These are phyloP conservation scores for Esteya vermicola DNA, from an alignment of 2,329 filamentous ascomycete species.

Conservation along the genomic window DNA sequence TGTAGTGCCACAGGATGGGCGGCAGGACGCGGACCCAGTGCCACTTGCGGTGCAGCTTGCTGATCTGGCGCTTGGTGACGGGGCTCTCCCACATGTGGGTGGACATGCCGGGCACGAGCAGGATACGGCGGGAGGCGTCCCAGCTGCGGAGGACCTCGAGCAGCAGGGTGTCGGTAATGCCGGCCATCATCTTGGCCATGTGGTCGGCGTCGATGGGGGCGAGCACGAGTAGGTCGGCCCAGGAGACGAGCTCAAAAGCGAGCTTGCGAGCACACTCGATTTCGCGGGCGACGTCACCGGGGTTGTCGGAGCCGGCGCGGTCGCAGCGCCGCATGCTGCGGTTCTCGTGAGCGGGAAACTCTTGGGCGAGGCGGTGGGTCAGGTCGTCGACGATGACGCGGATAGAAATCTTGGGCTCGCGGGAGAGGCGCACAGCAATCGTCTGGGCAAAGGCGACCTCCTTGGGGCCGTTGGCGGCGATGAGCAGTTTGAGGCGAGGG, in stretches of 20 bases:
- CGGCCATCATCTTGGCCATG: slow-evolving; percentile 76
- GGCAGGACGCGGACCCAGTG: slow-evolving; percentile 72
- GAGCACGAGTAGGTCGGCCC: slow-evolving; percentile 77
- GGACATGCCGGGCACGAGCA: slow-evolving; percentile 82
- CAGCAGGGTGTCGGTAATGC: slow-evolving; percentile 66
- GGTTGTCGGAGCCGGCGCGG: slow-evolving; percentile 10
- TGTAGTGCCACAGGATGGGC: slow-evolving; percentile 69
- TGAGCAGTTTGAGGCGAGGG: slow-evolving; percentile 41
- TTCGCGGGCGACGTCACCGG: slow-evolving; percentile 14
- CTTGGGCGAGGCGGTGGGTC: slow-evolving; percentile 47
- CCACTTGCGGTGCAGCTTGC: slow-evolving; percentile 72
- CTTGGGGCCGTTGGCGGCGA: slow-evolving; percentile 50
- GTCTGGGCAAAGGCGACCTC: slow-evolving; percentile 53
- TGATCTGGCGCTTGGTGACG: slow-evolving; percentile 74
- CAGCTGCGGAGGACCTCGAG: slow-evolving; percentile 73
- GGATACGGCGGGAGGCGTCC: slow-evolving; percentile 72
- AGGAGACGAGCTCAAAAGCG: slow-evolving; percentile 59
- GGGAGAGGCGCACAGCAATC: slow-evolving; percentile 52
- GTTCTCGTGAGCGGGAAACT: slow-evolving; percentile 46
- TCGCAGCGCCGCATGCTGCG: slow-evolving; percentile 21
- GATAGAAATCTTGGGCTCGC: slow-evolving; percentile 46
- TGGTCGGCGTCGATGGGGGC: slow-evolving; percentile 75
- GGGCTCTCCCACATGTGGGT: slow-evolving; percentile 82
- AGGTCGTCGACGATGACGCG: slow-evolving; percentile 52
- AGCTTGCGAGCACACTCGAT: slow-evolving; percentile 38